These are phyloP conservation scores for Gaeumannomyces sp. DNA, from an alignment of 2,329 filamentous ascomycete genomes.

Conservation along the genomic window DNA sequence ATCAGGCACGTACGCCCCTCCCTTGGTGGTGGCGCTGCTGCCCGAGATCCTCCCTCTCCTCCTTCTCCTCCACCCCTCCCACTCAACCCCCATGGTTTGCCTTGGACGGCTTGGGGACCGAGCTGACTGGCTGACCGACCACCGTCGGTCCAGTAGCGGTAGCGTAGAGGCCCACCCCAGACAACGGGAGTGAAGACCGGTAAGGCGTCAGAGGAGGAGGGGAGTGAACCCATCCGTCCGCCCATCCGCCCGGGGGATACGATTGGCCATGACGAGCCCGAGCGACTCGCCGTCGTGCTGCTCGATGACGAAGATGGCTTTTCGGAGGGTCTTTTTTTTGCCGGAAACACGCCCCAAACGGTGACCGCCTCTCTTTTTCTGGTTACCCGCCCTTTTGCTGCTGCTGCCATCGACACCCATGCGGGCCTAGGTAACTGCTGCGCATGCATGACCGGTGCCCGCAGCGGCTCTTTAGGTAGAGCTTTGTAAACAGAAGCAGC, in stretches of 20 bases:
- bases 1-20: not conserved
- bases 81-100: no score
- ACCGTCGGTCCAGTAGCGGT: no score
- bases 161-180: no score
- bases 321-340: no score
- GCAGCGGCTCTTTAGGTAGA: no score
- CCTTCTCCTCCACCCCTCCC: no score
- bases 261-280: no score
- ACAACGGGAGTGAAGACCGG: no score
- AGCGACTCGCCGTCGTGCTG: not conserved
- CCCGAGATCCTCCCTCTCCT: not conserved
- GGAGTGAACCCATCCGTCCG: not conserved
- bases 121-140: no score
- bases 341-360: not conserved
- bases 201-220: not conserved
- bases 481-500: not conserved
- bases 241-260: no score
- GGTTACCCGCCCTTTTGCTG: not conserved
- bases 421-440: not conserved
- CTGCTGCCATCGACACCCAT: not conserved
- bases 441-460: no score
- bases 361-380: not conserved
- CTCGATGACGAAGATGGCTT: not conserved
- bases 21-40: not conserved
- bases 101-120: no score